Conservation (phyloP, 1,284 basidiomycete species). For the Marasmius oreades region DNA sequence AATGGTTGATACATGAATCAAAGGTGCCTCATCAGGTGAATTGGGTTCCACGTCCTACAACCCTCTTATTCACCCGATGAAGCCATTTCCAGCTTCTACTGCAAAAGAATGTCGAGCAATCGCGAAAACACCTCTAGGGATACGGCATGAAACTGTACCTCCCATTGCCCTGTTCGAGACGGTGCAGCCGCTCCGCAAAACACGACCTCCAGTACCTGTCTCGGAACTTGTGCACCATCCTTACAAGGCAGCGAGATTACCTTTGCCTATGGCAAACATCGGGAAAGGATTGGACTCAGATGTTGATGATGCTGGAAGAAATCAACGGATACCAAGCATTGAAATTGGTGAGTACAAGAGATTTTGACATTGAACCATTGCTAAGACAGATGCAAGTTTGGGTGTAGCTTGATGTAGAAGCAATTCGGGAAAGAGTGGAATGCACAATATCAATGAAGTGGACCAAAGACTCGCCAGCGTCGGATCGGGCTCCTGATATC, state of each 20-base stretch:
- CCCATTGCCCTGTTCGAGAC: neutral
- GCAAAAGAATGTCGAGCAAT: neutral
- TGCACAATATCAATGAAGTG: too few species aligned
- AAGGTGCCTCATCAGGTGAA: neutral
- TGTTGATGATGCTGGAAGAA: neutral
- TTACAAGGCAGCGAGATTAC: neutral
- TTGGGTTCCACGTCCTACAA: neutral
- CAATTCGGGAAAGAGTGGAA: constrained; percentile 7
- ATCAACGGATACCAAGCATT: neutral
- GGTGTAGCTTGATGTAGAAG: constrained; percentile 13
- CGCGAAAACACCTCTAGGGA: neutral
- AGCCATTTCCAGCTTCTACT: neutral
- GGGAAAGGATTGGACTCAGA: neutral
- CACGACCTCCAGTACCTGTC: neutral
- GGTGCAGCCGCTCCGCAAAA: neutral
- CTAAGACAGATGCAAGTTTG: constrained; percentile 17
- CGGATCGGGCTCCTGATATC: too few species aligned
- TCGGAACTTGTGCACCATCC: neutral
- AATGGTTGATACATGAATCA: neutral
- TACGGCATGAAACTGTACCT: neutral
- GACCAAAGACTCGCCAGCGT: too few species aligned
- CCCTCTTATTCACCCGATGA: neutral
- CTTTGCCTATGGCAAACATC: neutral
- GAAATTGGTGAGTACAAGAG: too few species aligned
- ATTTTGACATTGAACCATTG: too few species aligned